Percentiles rank a stretch among this genome's conserved stretches.
phyloP scores from a whole-genome alignment of 495 filamentous ascomycete species.

The Annulohypoxylon moriforme region DNA sequence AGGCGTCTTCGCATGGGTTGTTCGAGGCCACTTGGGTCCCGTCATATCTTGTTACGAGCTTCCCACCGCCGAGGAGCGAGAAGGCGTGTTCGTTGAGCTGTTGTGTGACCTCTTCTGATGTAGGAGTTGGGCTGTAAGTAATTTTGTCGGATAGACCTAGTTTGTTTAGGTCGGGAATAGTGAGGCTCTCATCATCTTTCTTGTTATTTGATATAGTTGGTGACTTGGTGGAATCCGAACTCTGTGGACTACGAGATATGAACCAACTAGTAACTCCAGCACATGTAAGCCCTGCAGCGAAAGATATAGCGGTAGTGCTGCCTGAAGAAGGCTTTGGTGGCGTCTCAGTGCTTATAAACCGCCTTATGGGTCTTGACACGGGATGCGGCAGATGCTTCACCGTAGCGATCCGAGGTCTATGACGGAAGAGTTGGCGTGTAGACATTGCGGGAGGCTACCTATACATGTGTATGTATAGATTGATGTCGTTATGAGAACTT shows the following conservation, averaged over 20 bases:
- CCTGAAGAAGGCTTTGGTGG: conserved; percentile 6
- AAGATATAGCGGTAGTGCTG: conserved; percentile 16
- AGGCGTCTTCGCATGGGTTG: conserved; percentile 60
- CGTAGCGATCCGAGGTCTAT: conserved; percentile 30
- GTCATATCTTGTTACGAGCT: conserved; percentile 58
- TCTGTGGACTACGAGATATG: conserved; percentile 8
- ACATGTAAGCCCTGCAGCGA: conserved; percentile 32
- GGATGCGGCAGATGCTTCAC: conserved; percentile 19
- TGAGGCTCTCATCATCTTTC: background rate
- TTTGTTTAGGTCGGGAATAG: conserved; percentile 43
- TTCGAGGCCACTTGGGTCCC: conserved; percentile 60
- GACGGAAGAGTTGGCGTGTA: conserved; percentile 32
- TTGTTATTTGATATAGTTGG: background rate
- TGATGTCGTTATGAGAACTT: background rate
- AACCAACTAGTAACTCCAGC: conserved; percentile 25
- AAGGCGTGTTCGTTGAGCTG: conserved; percentile 50
- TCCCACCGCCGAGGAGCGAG: conserved; percentile 37
- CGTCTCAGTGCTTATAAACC: conserved; percentile 40
- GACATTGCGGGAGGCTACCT: conserved; percentile 29
- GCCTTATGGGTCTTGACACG: conserved; percentile 15
- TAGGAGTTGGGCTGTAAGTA: conserved; percentile 37
- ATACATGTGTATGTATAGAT: conserved; percentile 9
- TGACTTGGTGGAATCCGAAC: background rate
- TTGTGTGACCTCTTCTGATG: conserved; percentile 42
- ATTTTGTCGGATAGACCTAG: conserved; percentile 41